Conservation (phyloP, 2,329 filamentous ascomycete species). For the Trichoderma sp. region DNA sequence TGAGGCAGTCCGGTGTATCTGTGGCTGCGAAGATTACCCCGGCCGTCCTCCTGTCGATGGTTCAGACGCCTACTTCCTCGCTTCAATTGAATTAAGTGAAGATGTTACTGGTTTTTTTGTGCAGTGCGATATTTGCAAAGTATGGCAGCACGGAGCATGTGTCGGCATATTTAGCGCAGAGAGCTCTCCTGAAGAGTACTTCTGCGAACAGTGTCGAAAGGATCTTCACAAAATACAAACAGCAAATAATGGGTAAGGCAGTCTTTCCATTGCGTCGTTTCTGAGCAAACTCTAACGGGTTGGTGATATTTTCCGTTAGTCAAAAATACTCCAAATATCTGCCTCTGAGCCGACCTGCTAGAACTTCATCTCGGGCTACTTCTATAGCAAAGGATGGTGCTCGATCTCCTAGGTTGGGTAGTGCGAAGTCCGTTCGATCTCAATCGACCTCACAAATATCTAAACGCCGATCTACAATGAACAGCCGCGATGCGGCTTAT, state of each 20-base stretch:
- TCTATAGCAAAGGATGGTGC: constrained; percentile 66
- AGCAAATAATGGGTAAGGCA: constrained; percentile 79
- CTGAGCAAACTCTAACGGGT: background rate
- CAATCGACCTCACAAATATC: constrained; percentile 57
- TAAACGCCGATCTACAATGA: constrained; percentile 95
- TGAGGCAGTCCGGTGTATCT: constrained; percentile 93
- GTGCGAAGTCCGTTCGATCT: constrained; percentile 57
- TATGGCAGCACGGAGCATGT: constrained; percentile 98
- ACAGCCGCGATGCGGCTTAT: constrained; percentile 91
- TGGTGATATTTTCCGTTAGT: constrained; percentile 38
- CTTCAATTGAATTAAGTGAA: constrained; percentile 68
- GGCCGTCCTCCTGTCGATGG: constrained; percentile 70
- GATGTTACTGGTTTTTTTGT: constrained; percentile 95
- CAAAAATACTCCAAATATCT: constrained; percentile 69
- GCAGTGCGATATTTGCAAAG: constrained; percentile 96
- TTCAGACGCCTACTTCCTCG: constrained; percentile 58
- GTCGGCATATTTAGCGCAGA: constrained; percentile 96
- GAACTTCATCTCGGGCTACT: constrained; percentile 60
- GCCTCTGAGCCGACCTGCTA: constrained; percentile 58
- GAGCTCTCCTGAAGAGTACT: constrained; percentile 94
- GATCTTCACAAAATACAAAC: constrained; percentile 84
- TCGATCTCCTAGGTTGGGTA: constrained; percentile 55
- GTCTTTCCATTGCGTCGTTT: background rate
- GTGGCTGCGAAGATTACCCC: constrained; percentile 91
- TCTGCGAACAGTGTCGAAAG: constrained; percentile 91